Evolutionary conservation across 257 asterid genomes (phyloP), one percentile per base, ranked within the genome.

Genomic region (Asclepias syriaca): DNA sequence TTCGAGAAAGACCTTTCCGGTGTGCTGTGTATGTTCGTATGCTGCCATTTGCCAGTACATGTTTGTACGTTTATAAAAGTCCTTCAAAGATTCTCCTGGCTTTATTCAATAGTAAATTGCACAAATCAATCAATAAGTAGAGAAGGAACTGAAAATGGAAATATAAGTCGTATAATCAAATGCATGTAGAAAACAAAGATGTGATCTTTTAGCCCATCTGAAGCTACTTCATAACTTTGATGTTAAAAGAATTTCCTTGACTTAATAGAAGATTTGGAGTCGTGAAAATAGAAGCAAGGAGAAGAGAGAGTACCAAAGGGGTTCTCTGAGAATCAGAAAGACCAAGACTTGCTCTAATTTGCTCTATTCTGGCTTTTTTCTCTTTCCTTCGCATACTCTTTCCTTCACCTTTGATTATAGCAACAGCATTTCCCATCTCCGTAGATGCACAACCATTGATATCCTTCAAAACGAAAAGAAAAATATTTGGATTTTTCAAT

Each of bases 11-110:
- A 95, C 99, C 98, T 95, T 95, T 82, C 99, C 98, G 8, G 99
- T 95, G 84, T 95, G 99, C 71, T 95, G 93, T 49, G 99, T 95
- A 78, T 95, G 98, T 74, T 95, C 97, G 77, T 90, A 87, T 53
- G 99, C 99, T 69, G 99, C 99, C 98, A 95, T 90, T 84, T 92
- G 99, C 99, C 99, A 95, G 89, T 95, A 95, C 92, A 84, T 82
- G 80, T 92, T 87, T 57, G 99, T 95, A 55, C 99, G 96, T 79
- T 86, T 90, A 70, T 86, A 95, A 86, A 95, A 95, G 81, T 95
- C 98, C 86, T 85, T 90, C 68, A 95, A 78, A 39, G 98, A 79
- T 77, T 95, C 99, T 58, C 98, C 99, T 24, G 97, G 96, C 99
- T 94, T 54, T 34, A 67, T 37, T 39, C 37, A 61, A 75, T 19